Evolutionary conservation across 1,284 basidiomycete species (phyloP), one percentile per base, ranked within the genome.

Genomic region (Marasmius tenuissimus): DNA sequence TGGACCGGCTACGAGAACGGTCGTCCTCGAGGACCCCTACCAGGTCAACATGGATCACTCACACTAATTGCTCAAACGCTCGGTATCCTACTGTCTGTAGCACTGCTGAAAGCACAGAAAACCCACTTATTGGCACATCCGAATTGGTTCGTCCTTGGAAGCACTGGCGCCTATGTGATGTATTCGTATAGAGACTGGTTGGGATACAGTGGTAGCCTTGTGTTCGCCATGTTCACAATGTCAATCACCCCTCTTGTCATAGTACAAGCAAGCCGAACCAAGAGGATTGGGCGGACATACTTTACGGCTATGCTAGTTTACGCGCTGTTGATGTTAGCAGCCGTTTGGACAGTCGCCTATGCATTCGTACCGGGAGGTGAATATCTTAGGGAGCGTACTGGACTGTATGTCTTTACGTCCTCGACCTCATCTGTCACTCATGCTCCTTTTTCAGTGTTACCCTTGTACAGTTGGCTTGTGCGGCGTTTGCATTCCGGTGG

Each of bases 281-380:
- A 71, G n/a, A 70, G 72, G 20, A 71, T 81, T 0, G 83, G 78
- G 16, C 78, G 75, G 63, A 83, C 82, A 3, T 84, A 84, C 65
- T 85, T 83, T 45, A 72, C 78, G 3, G 85, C 86, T 7, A 84
- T 91, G 75, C 69, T 88, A n/a, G 75, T 88, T 12, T 87, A 89
- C 60, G 82, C 83, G 61, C 42, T 93, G 38, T 76, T 94, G 57
- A 86, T 85, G 62, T 80, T 94, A 18, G 85, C 86, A 33, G 89
- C 87, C 63, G 85, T 91, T 5, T 88, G 93, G 75, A 96, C 94
- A 0, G 93, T 94, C 52, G 96, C 96, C 0, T 97, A 98, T 75
- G 96, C 95, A 0, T 97, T 97, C 69, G 93, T 97, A 2, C 95
- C 95, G 0, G 91, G 91, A 1, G 95, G 94, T 0, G 75, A 82